Base-by-base conservation (phyloP, 768 basidiomycete genomes). In the Leccinum fibrillosum region DNA sequence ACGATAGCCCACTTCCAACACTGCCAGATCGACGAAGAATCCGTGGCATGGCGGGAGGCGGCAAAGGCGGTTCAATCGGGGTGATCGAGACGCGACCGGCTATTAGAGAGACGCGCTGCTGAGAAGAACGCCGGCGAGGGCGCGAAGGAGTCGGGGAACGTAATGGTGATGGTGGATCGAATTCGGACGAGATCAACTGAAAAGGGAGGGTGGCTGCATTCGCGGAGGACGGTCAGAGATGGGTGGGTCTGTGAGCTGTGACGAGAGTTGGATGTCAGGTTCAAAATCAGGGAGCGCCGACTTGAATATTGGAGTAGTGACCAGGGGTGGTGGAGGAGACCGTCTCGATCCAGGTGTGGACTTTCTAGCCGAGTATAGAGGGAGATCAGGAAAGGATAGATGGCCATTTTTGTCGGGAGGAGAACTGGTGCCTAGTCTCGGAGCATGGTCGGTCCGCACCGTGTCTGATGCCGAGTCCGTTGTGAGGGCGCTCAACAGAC, bases 61-160 rank as follows among this genome's bases (percentile, higher is more conserved):
- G 82, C 3, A 86, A 84, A 15, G 88, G 85, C 12, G 89, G 84
- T 57, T 90, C 89, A 65, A 89, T 81, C 49, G 86, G 84, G 6
- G 88, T 84, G 57, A 92, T 91, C 19, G 81, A 86, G 12, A 93
- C 84, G 65, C 89, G 85, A 17, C 90, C 90, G 3, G 90, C 90
- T 54, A 93, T 85, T 42, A 93, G 78, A 12, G 91, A 92, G 26
- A 93, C 88, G 51, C 91, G 83, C 61, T 91, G 90, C 63, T 92
- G 90, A 7, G 91, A 92, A 37, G 90, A 92, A 55, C 91, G 80
- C 51, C 89, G 79, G 17, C 90, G 82, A 34, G 89, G 80, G 5
- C 88, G 86, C 34, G 86, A 80, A 21, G 81, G 78, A 12, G 83
- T 80, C 12, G 85, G 79, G 26, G 85, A 82, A 58, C 77, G 80